These are phyloP conservation scores for Fagopyrum tataricum DNA, from an alignment of 148 eudicot genomes.

Conservation along the genomic window DNA sequence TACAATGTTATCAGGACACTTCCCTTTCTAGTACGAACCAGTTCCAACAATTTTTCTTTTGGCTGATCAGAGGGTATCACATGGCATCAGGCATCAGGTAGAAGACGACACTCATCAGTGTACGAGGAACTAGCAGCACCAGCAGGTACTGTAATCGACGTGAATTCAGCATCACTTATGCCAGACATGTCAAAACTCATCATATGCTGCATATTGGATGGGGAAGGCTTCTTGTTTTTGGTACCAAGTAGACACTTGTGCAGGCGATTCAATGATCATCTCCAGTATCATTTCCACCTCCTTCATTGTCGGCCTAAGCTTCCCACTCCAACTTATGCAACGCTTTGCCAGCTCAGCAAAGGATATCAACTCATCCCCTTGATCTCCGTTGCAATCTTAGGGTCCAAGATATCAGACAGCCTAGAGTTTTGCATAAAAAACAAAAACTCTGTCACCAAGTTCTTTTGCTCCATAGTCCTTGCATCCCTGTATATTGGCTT, in stretches of 20 bases:
- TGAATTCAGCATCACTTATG: no score
- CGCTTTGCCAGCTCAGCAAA: not conserved
- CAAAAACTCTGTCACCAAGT: not conserved
- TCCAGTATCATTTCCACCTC: not conserved
- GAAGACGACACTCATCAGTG: no score
- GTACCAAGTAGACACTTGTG: not conserved
- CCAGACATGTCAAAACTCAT: no score
- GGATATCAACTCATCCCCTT: not conserved
- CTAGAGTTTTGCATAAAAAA: not conserved
- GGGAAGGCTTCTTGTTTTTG: no score
- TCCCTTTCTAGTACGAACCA: no score
- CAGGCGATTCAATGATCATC: not conserved
- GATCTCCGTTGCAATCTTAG: not conserved
- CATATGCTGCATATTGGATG: no score
- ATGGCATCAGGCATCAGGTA: no score
- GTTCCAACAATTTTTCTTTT: no score
- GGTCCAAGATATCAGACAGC: not conserved
- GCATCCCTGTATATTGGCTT: not conserved
- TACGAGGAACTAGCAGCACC: no score
- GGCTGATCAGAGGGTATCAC: no score
- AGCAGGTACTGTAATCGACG: no score
- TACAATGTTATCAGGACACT: no score
- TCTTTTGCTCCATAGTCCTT: not conserved
- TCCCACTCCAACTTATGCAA: not conserved
- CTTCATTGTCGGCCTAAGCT: not conserved